Evolutionary conservation across 1,284 basidiomycete genomes (phyloP).

Genomic region (Apiotrichum mycotoxinovorans): DNA sequence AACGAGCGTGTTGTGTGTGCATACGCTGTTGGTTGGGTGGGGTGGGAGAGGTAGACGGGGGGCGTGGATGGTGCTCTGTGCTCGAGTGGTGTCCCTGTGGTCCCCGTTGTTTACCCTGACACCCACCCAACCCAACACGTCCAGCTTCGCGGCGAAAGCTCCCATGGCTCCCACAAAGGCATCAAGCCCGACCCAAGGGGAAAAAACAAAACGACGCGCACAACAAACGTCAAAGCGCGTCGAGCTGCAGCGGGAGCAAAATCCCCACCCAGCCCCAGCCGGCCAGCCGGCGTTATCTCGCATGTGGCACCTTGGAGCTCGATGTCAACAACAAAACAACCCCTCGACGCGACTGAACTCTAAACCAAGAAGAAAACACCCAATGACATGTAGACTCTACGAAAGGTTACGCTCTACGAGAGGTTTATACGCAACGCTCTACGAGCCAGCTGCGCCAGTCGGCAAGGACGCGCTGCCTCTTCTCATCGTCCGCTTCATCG

Average conservation of each 20-base stretch:
- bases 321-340: neutral
- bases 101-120: neutral
- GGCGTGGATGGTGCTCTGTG: too few relatives aligned
- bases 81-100: neutral
- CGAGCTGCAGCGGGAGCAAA: neutral
- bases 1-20: neutral
- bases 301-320: neutral
- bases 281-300: neutral
- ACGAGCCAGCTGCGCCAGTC: conserved; percentile 50
- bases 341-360: neutral
- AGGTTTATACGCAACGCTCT: conserved; percentile 25
- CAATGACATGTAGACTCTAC: neutral
- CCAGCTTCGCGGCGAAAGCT: too few relatives aligned
- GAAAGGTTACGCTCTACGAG: neutral
- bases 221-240: neutral
- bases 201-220: neutral
- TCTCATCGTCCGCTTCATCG: conserved; percentile 48
- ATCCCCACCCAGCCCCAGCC: too few relatives aligned
- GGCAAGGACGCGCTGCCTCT: conserved; percentile 46
- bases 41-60: too few relatives aligned
- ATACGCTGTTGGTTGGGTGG: neutral
- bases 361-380: neutral
- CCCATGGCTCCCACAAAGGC: too few relatives aligned
- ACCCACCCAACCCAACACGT: neutral
- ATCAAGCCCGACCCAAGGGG: too few relatives aligned